These are phyloP conservation scores for Cucurbita maxima DNA, from an alignment of 306 rosid species.

Conservation along the genomic window DNA sequence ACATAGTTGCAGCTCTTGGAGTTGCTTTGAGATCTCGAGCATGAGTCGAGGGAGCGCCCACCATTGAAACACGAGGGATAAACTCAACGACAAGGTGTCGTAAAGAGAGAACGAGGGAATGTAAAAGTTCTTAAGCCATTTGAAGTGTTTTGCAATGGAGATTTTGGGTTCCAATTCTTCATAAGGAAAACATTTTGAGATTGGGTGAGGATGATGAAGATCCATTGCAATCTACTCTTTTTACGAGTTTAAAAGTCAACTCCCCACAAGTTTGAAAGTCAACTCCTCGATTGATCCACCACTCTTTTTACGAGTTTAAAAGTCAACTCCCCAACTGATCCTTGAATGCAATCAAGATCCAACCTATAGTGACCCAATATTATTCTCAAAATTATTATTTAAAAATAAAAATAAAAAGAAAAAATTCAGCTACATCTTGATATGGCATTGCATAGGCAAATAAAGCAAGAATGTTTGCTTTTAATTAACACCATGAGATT, in stretches of 20 bases:
- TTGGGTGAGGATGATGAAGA: not conserved
- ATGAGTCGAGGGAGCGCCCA: slow-evolving; percentile 35
- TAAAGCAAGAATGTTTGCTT: not conserved
- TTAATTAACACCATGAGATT: not conserved
- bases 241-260: too few relatives aligned
- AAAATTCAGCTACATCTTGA: too few relatives aligned
- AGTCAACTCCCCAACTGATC: too few relatives aligned
- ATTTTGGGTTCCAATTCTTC: not conserved
- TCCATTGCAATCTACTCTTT: too few relatives aligned
- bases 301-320: too few relatives aligned
- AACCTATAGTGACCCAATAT: too few relatives aligned
- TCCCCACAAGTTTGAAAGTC: too few relatives aligned
- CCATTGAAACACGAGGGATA: slow-evolving; percentile 29
- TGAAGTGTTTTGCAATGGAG: not conserved
- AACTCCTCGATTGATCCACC: too few relatives aligned
- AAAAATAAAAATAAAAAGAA: too few relatives aligned
- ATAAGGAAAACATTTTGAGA: not conserved
- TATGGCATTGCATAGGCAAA: not conserved
- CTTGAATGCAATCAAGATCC: too few relatives aligned
- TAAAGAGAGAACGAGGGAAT: not conserved
- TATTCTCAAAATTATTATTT: too few relatives aligned
- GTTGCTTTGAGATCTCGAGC: slow-evolving; percentile 21
- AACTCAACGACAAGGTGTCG: not conserved
- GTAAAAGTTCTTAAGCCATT: not conserved
- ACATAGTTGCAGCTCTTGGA: slow-evolving; percentile 9